Evolutionary conservation across 2,329 filamentous ascomycete species (phyloP).

Genomic region (Alternaria sp.): DNA sequence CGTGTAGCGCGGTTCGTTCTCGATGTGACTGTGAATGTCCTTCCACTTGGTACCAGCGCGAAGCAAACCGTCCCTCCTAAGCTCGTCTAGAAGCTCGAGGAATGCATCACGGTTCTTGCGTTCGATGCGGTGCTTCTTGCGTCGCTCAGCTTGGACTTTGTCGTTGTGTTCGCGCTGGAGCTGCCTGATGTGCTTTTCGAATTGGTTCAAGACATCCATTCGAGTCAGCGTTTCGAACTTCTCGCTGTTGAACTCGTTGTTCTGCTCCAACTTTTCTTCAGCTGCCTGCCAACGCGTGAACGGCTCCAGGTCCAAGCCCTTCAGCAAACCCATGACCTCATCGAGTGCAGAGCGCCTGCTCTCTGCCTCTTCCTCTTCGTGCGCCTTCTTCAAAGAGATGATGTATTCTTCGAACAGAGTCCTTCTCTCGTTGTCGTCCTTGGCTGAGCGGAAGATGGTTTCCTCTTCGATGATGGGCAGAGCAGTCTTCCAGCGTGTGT

Average conservation of each 20-base stretch:
- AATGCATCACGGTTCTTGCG: slow-evolving; percentile 87
- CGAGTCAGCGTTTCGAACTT: slow-evolving; percentile 87
- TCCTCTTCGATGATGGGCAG: slow-evolving; percentile 93
- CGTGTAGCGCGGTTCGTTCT: slow-evolving; percentile 81
- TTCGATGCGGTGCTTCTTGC: slow-evolving; percentile 77
- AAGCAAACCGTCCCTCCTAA: slow-evolving; percentile 78
- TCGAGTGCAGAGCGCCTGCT: slow-evolving; percentile 82
- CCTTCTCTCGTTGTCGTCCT: slow-evolving; percentile 83
- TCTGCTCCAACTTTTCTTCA: slow-evolving; percentile 78
- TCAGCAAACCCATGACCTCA: slow-evolving; percentile 78
- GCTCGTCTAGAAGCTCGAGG: slow-evolving; percentile 73
- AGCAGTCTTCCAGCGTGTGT: slow-evolving; percentile 96
- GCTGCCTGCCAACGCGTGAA: slow-evolving; percentile 96
- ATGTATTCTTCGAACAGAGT: slow-evolving; percentile 95
- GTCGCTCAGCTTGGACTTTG: slow-evolving; percentile 84
- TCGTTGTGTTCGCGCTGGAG: slow-evolving; percentile 93
- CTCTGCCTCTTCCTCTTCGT: slow-evolving; percentile 75
- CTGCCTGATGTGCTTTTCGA: slow-evolving; percentile 93
- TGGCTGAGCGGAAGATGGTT: slow-evolving; percentile 91
- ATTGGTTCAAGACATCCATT: slow-evolving; percentile 88
- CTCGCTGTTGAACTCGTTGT: slow-evolving; percentile 76
- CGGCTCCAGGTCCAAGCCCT: slow-evolving; percentile 82
- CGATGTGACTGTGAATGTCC: slow-evolving; percentile 75
- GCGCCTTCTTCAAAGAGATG: slow-evolving; percentile 77
- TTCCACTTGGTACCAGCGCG: slow-evolving; percentile 92